These are phyloP conservation scores for Phytophthora idaei DNA, from an alignment of 352 stramenopile species.

Conservation along the genomic window DNA sequence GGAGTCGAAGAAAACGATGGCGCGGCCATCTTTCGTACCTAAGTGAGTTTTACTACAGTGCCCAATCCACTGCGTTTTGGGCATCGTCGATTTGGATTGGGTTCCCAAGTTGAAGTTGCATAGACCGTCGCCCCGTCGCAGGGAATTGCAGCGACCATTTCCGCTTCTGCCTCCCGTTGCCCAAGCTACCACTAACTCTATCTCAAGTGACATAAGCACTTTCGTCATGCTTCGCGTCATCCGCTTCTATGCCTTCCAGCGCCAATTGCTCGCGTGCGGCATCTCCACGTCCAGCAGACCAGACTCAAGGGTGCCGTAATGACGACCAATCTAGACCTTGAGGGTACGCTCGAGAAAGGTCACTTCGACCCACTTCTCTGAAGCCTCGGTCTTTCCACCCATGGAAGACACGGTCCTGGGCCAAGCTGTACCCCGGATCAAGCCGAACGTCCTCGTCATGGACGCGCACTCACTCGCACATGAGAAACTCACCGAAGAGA, in stretches of 20 bases:
- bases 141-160: slow-evolving; percentile 2
- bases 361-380: slow-evolving; percentile 55
- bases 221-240: slow-evolving; percentile 21
- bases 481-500: slow-evolving; percentile 39
- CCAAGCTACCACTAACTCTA: neutral
- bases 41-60: neutral
- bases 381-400: slow-evolving; percentile 58
- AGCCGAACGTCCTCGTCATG: slow-evolving; percentile 1
- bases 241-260: slow-evolving; percentile 17
- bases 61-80: neutral
- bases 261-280: slow-evolving; percentile 13
- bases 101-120: slow-evolving; percentile 29
- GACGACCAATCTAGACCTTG: slow-evolving; percentile 32
- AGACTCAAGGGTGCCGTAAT: slow-evolving; percentile 32
- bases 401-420: slow-evolving; percentile 42
- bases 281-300: slow-evolving; percentile 14
- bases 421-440: slow-evolving; percentile 29
- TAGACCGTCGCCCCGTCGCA: slow-evolving; percentile 1
- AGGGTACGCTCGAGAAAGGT: slow-evolving; percentile 50
- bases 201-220: neutral
- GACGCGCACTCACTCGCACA: slow-evolving; percentile 32
- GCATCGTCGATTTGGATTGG: slow-evolving; percentile 1
- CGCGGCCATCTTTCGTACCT: neutral
- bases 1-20: no score
- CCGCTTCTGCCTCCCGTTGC: neutral